phyloP scores from a whole-genome alignment of 805 yeast species.

The Zygotorulaspora florentina region DNA sequence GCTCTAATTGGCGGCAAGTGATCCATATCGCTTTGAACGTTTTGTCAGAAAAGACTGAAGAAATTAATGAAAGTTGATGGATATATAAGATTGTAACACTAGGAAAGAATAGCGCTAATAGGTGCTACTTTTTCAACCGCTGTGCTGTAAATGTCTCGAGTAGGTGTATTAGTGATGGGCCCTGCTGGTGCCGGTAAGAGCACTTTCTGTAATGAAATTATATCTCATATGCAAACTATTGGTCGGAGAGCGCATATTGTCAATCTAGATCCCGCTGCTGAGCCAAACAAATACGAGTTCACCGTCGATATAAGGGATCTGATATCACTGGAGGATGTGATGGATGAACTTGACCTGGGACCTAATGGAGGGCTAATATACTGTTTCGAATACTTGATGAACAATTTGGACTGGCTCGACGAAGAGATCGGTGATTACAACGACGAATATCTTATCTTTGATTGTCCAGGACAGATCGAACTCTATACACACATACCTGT shows the following conservation, averaged over 20 bases:
- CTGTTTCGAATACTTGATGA: slow-evolving; percentile 86
- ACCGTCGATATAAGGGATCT: slow-evolving; percentile 89
- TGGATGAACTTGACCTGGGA: slow-evolving; percentile 90
- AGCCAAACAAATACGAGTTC: slow-evolving; percentile 85
- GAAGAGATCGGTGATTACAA: slow-evolving; percentile 95
- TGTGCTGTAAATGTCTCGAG: slow-evolving; percentile 67
- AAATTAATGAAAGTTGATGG: too few species aligned
- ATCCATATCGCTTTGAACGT: slow-evolving; percentile 1
- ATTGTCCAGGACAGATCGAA: slow-evolving; percentile 97
- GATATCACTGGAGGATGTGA: slow-evolving; percentile 86
- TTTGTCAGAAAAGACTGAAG: too few species aligned
- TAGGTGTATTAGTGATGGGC: slow-evolving; percentile 89
- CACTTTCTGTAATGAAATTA: slow-evolving; percentile 85
- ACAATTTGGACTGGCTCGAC: slow-evolving; percentile 94
- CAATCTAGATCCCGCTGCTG: slow-evolving; percentile 96
- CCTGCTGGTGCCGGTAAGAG: slow-evolving; percentile 98
- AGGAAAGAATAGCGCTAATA: too few species aligned
- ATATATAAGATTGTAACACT: too few species aligned
- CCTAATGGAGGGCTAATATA: slow-evolving; percentile 93
- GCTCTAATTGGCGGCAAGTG: slow-evolving; percentile 26
- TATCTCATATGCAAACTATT: slow-evolving; percentile 79
- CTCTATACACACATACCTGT: slow-evolving; percentile 92
- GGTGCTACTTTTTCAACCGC: too few species aligned
- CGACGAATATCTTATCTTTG: slow-evolving; percentile 90
- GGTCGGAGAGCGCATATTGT: slow-evolving; percentile 95